Percentiles rank a stretch among this genome's conserved stretches.
Evolutionary conservation across 2,329 filamentous ascomycete genomes (phyloP).

Genomic region (Zasmidium citrigriseum): DNA sequence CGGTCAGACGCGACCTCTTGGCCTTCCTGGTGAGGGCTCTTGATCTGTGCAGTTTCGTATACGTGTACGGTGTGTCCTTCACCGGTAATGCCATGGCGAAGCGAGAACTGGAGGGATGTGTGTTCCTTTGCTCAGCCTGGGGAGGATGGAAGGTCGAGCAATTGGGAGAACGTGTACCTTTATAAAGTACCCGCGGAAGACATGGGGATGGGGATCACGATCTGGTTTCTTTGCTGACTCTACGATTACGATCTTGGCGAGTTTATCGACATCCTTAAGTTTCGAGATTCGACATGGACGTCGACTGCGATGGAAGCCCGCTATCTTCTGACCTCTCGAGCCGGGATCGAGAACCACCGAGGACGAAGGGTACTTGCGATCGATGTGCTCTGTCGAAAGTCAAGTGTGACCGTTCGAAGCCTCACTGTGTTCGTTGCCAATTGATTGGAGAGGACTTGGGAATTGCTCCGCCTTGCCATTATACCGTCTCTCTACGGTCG

Average conservation of each 20-base stretch:
- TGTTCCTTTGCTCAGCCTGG: too few relatives aligned
- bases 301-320: background rate
- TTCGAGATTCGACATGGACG: too few relatives aligned
- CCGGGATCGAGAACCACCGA: background rate
- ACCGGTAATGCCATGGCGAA: background rate
- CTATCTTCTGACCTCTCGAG: background rate
- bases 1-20: background rate
- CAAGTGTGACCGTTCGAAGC: background rate
- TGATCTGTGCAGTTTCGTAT: background rate
- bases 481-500: conserved; percentile 2
- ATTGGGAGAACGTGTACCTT: too few relatives aligned
- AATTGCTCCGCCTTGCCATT: background rate
- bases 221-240: background rate
- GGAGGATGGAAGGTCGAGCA: too few relatives aligned
- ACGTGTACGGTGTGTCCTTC: background rate
- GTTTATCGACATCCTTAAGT: too few relatives aligned
- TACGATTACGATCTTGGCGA: background rate
- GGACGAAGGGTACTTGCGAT: conserved; percentile 1
- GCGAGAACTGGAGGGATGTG: background rate
- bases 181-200: too few relatives aligned
- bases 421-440: background rate
- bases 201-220: background rate
- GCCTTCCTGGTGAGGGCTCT: background rate
- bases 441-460: background rate
- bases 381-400: background rate